Percentiles rank a stretch among this genome's conserved stretches.
phyloP scores from a whole-genome alignment of 179 eudicot genomes.

The Monotropa hypopitys region DNA sequence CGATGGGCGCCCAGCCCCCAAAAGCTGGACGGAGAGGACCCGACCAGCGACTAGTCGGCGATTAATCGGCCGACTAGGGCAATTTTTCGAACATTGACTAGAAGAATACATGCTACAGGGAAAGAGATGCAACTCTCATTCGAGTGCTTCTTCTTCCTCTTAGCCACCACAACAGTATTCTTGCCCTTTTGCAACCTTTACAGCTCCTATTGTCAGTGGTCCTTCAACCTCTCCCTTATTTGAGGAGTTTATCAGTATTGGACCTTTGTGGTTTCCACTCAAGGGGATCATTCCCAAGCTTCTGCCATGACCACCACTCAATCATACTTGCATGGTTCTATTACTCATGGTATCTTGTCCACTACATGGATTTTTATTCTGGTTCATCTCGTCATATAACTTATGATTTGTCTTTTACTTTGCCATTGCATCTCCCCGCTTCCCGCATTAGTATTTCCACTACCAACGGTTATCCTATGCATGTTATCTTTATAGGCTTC shows the following conservation, averaged over 20 bases:
- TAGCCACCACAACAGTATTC: neutral
- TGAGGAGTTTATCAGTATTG: neutral
- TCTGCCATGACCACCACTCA: neutral
- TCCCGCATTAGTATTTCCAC: neutral
- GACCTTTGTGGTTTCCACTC: neutral
- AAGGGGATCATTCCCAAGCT: neutral
- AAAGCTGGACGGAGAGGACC: no score
- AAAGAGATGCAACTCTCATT: no score
- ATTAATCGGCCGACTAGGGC: no score
- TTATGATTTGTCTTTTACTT: neutral
- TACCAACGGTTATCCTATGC: neutral
- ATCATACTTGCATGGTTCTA: neutral
- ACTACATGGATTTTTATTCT: neutral
- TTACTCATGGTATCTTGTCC: neutral
- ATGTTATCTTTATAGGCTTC: neutral
- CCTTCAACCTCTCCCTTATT: no score
- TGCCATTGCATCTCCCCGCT: neutral
- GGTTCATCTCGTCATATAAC: neutral
- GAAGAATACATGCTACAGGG: no score
- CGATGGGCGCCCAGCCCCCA: no score
- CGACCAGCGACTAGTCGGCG: no score
- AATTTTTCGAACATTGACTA: no score
- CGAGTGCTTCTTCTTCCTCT: neutral
- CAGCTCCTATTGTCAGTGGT: neutral
- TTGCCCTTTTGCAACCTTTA: neutral